Evolutionary conservation across 2,329 filamentous ascomycete genomes (phyloP).

Genomic region (Ophiocordyceps robertsii): DNA sequence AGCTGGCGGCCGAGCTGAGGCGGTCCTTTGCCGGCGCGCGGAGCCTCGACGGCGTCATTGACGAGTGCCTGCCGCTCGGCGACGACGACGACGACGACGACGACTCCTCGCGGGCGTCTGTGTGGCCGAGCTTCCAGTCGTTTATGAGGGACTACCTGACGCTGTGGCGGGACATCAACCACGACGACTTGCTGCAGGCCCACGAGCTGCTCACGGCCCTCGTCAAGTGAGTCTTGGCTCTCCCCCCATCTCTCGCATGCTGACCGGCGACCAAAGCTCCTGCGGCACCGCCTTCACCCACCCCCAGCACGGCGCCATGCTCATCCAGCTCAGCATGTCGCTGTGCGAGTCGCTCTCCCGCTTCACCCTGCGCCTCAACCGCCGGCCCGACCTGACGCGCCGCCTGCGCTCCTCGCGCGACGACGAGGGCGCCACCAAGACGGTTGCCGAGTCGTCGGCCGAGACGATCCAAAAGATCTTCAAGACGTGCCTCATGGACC

Average conservation of each 20-base stretch:
- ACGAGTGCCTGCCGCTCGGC: constrained; percentile 39
- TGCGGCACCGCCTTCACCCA: constrained; percentile 74
- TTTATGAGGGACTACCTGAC: constrained; percentile 73
- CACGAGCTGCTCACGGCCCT: constrained; percentile 63
- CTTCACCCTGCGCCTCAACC: constrained; percentile 73
- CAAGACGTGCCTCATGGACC: constrained; percentile 76
- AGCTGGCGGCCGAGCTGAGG: constrained; percentile 55
- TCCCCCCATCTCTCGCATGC: neutral
- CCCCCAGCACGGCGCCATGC: constrained; percentile 63
- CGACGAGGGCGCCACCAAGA: constrained; percentile 52
- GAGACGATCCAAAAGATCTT: constrained; percentile 87
- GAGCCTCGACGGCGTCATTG: constrained; percentile 49
- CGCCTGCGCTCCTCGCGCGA: constrained; percentile 44
- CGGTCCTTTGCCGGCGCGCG: constrained; percentile 34
- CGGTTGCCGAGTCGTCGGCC: constrained; percentile 74
- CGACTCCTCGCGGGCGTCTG: constrained; percentile 49
- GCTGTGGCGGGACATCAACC: constrained; percentile 70
- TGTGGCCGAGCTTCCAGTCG: constrained; percentile 63
- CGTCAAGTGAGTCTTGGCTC: constrained; percentile 48
- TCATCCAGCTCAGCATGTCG: constrained; percentile 73
- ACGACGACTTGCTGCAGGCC: constrained; percentile 59
- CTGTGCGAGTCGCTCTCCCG: constrained; percentile 69
- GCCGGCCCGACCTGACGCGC: constrained; percentile 62
- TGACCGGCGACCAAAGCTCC: too few relatives aligned
- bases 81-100: constrained; percentile 40